A percentile compares a stretch with the other conserved stretches of the same genome.
Conservation (phyloP, 345 rosid genomes). For the Mangifera indica region DNA sequence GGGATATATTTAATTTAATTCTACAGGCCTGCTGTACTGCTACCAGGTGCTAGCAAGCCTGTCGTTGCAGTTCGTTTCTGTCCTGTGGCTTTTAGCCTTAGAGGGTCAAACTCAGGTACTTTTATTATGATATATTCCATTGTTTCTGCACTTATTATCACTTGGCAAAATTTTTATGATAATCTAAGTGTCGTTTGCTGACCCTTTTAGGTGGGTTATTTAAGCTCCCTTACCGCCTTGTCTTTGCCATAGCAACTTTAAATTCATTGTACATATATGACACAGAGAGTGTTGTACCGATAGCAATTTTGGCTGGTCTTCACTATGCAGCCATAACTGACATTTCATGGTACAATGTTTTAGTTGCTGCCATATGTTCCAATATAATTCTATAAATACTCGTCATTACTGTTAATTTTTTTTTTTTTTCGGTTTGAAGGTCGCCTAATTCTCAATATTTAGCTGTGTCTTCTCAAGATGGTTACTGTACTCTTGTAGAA, state of each 20-base stretch:
- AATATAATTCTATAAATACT: background rate
- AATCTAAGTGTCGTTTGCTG: constrained; percentile 15
- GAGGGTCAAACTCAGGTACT: constrained; percentile 64
- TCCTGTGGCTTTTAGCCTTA: constrained; percentile 61
- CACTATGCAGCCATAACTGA: constrained; percentile 95
- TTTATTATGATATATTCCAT: background rate
- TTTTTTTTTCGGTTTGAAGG: constrained; percentile 38
- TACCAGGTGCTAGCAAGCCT: constrained; percentile 92
- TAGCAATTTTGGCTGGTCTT: constrained; percentile 81
- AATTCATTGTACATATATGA: constrained; percentile 91
- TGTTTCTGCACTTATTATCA: background rate
- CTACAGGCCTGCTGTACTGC: constrained; percentile 79
- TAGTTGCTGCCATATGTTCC: background rate
- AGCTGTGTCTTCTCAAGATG: constrained; percentile 93
- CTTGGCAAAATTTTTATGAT: background rate
- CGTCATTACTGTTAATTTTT: constrained; percentile 1
- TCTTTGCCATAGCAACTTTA: constrained; percentile 87
- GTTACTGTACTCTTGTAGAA: constrained; percentile 87
- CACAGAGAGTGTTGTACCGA: constrained; percentile 69
- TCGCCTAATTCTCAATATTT: constrained; percentile 57
- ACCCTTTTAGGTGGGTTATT: constrained; percentile 64
- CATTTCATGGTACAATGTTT: constrained; percentile 62
- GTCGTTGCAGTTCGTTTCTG: constrained; percentile 88
- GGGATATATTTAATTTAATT: background rate
- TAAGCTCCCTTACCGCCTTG: constrained; percentile 87